These are phyloP conservation scores for Wickerhamiella sergipiensis DNA, from an alignment of 805 yeast species.

Conservation along the genomic window DNA sequence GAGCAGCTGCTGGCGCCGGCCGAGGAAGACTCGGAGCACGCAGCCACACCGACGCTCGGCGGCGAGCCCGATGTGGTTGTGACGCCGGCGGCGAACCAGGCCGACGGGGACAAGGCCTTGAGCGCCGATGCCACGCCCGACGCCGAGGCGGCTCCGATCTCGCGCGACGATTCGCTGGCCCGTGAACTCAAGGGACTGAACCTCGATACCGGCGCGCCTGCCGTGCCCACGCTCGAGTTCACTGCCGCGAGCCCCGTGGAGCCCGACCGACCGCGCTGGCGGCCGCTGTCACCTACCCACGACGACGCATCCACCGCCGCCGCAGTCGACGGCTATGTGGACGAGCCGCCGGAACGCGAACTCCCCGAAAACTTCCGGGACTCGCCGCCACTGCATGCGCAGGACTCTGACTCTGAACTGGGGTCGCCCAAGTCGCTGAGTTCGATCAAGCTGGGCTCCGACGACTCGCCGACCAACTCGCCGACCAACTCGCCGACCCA, in stretches of 20 bases:
- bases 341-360: not conserved
- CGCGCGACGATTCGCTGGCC: conserved; percentile 6
- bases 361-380: not conserved
- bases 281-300: not conserved
- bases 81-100: too few species aligned
- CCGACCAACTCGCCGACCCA: not conserved
- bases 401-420: not conserved
- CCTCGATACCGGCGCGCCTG: not conserved
- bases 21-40: conserved; percentile 5
- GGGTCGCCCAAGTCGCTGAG: not conserved
- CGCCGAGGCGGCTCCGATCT: not conserved
- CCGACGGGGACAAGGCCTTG: too few species aligned
- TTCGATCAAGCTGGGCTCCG: not conserved
- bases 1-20: conserved; percentile 18
- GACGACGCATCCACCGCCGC: not conserved
- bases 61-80: not conserved
- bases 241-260: conserved; percentile 6
- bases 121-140: not conserved
- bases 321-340: not conserved
- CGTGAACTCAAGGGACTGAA: conserved; percentile 1
- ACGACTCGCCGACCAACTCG: not conserved
- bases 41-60: not conserved
- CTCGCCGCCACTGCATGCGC: not conserved
- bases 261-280: not conserved
- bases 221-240: conserved; percentile 6